A percentile compares a stretch with the other conserved stretches of the same genome.
Conservation (phyloP, 169 alveolate genomes). For the Toxoplasma gondii region DNA sequence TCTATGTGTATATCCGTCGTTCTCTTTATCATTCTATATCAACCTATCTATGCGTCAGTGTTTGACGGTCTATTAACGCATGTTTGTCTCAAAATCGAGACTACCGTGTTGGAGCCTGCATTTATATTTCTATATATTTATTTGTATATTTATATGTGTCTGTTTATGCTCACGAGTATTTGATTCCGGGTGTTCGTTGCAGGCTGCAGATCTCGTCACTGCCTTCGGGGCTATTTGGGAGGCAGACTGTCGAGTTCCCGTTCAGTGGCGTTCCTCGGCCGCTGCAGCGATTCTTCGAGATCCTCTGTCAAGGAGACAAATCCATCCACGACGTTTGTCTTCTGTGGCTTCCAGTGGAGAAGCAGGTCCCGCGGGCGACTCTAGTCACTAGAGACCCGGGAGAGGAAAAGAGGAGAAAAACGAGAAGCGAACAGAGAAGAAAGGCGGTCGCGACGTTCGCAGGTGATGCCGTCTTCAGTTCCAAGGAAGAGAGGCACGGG, state of each 20-base stretch:
- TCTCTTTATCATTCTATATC: neutral
- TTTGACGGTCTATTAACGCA: too few species aligned
- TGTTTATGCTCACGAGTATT: too few species aligned
- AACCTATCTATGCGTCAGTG: too few species aligned
- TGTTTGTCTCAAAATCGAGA: too few species aligned
- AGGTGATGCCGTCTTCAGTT: too few species aligned
- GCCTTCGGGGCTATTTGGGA: constrained; percentile 49
- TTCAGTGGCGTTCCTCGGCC: constrained; percentile 4
- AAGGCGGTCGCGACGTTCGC: neutral
- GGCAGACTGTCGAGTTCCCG: constrained; percentile 52
- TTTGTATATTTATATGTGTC: too few species aligned
- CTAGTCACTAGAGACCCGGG: neutral
- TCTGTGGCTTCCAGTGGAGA: neutral
- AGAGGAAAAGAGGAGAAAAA: neutral
- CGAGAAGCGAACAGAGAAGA: neutral
- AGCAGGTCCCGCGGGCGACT: neutral
- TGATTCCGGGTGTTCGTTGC: neutral
- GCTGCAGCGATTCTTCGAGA: constrained; percentile 18
- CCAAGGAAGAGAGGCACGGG: too few species aligned
- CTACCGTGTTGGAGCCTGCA: too few species aligned
- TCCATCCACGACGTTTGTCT: neutral
- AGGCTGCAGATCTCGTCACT: constrained; percentile 34
- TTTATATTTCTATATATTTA: too few species aligned
- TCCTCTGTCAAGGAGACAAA: neutral
- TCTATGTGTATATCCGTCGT: neutral